Conservation (phyloP, 306 rosid species). For the Rosa persica region DNA sequence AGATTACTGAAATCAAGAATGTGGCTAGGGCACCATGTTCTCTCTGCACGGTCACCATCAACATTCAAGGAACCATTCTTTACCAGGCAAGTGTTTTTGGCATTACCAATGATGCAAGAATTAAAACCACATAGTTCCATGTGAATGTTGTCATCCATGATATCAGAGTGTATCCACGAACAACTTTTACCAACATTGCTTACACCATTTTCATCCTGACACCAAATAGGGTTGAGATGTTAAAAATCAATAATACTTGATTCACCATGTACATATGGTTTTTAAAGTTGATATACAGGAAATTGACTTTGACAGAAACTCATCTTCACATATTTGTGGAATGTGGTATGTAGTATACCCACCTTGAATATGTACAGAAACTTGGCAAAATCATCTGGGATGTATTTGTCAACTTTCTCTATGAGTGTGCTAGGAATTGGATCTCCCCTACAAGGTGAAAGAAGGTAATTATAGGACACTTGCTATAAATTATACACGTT, state of each 20-base stretch:
- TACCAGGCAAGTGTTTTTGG: constrained; percentile 31
- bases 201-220: constrained; percentile 57
- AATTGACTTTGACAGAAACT: neutral
- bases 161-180: constrained; percentile 89
- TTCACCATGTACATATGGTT: neutral
- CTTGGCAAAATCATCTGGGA: constrained; percentile 57
- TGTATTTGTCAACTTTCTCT: constrained; percentile 74
- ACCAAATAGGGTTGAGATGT: constrained; percentile 20
- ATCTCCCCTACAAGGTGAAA: constrained; percentile 68
- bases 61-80: constrained; percentile 36
- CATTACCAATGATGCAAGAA: constrained; percentile 37
- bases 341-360: constrained; percentile 53
- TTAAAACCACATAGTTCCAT: constrained; percentile 51
- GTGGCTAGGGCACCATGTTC: constrained; percentile 81
- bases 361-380: constrained; percentile 62
- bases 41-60: constrained; percentile 31
- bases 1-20: constrained; percentile 93
- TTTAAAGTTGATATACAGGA: neutral
- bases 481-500: neutral
- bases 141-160: constrained; percentile 94
- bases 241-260: neutral
- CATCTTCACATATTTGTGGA: neutral
- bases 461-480: neutral
- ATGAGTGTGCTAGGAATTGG: constrained; percentile 72
- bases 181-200: constrained; percentile 47